phyloP scores from a whole-genome alignment of 169 alveolate species.

The Cryptosporidium ubiquitum region DNA sequence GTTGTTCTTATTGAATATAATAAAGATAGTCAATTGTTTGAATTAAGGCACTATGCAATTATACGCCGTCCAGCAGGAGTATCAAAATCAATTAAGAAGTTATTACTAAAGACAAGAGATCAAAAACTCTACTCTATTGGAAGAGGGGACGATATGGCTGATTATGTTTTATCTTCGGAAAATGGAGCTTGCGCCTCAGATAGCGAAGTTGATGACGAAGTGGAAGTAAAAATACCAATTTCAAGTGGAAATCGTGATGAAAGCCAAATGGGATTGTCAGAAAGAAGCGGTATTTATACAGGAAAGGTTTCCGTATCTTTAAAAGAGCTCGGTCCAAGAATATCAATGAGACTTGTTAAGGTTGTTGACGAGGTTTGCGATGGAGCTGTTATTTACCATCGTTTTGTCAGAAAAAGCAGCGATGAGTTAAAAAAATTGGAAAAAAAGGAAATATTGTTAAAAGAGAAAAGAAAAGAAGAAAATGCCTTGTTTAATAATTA shows the following conservation, averaged over 20 bases:
- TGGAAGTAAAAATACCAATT: slow-evolving; percentile 34
- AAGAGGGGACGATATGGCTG: slow-evolving; percentile 65
- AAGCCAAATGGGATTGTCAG: slow-evolving; percentile 32
- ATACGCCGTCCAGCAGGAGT: slow-evolving; percentile 76
- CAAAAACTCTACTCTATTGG: slow-evolving; percentile 46
- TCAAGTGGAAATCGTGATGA: background rate
- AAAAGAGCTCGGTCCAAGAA: slow-evolving; percentile 79
- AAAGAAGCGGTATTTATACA: slow-evolving; percentile 52
- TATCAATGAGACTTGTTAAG: slow-evolving; percentile 75
- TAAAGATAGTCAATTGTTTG: slow-evolving; percentile 7
- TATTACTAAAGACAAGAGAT: slow-evolving; percentile 56
- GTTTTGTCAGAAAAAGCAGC: slow-evolving; percentile 76
- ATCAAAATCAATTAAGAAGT: slow-evolving; percentile 61
- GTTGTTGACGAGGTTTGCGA: slow-evolving; percentile 79
- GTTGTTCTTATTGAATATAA: slow-evolving; percentile 70
- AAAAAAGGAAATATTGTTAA: slow-evolving; percentile 70
- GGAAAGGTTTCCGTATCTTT: slow-evolving; percentile 74
- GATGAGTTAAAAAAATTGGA: slow-evolving; percentile 76
- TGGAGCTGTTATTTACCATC: slow-evolving; percentile 81
- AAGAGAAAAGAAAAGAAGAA: slow-evolving; percentile 76
- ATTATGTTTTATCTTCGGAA: slow-evolving; percentile 39
- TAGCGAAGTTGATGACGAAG: slow-evolving; percentile 68
- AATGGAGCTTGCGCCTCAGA: slow-evolving; percentile 45
- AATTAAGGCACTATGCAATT: slow-evolving; percentile 76
- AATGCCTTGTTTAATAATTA: background rate